A percentile compares a stretch with the other conserved stretches of the same genome.
These are phyloP conservation scores for Solanum stenotomum DNA, from an alignment of 257 asterid species.

Conservation along the genomic window DNA sequence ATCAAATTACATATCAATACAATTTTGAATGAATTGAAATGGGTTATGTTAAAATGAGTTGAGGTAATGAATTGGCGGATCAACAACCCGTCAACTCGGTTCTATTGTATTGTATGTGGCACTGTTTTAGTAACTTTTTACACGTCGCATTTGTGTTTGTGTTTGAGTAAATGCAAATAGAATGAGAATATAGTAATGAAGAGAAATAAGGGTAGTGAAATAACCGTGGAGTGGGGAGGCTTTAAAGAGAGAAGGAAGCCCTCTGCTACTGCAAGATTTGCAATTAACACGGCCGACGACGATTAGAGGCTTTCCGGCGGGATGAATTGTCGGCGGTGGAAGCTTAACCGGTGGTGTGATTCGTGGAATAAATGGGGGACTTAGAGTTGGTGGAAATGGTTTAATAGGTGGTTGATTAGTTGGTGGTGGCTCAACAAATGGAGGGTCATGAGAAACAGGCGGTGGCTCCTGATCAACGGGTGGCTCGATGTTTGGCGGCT, in stretches of 20 bases:
- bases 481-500: not conserved
- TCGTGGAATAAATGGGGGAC: not conserved
- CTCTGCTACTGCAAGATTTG: conserved; percentile 28
- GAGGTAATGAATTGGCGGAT: no score
- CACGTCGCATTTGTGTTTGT: no score
- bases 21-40: no score
- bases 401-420: not conserved
- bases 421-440: not conserved
- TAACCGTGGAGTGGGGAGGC: conserved; percentile 23
- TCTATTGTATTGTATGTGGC: not conserved
- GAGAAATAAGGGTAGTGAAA: not conserved
- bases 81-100: no score
- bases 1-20: no score
- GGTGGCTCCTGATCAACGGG: not conserved
- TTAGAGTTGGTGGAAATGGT: not conserved
- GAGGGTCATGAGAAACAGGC: not conserved
- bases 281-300: conserved; percentile 5
- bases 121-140: not conserved
- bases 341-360: not conserved
- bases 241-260: conserved; percentile 7
- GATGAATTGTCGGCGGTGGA: not conserved
- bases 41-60: no score
- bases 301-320: not conserved
- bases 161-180: not conserved
- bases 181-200: not conserved